These are phyloP conservation scores for Albugo laibachii DNA, from an alignment of 352 stramenopile species.

Conservation along the genomic window DNA sequence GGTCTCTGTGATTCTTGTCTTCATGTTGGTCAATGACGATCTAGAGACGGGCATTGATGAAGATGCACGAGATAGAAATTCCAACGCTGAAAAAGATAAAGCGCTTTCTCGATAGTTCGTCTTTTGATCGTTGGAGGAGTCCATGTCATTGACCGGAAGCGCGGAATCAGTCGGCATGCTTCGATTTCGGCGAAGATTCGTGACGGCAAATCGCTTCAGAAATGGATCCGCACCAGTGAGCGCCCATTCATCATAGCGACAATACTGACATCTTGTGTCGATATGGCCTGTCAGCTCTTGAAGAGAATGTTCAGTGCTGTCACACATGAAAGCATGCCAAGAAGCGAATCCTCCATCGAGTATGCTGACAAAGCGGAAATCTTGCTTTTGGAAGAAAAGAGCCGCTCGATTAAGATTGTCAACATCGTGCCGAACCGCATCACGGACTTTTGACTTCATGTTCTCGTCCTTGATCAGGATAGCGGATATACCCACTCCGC, in stretches of 20 bases:
- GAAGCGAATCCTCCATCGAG: slow-evolving; percentile 59
- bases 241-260: slow-evolving; percentile 51
- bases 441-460: slow-evolving; percentile 45
- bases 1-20: no score
- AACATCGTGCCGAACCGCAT: slow-evolving; percentile 42
- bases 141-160: no score
- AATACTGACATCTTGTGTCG: slow-evolving; percentile 48
- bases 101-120: no score
- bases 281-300: slow-evolving; percentile 55
- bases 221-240: slow-evolving; percentile 36
- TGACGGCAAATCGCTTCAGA: no score
- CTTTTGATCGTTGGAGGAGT: no score
- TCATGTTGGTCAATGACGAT: no score
- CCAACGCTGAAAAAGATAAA: no score
- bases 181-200: no score
- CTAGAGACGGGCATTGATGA: no score
- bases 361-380: slow-evolving; percentile 61
- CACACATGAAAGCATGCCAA: slow-evolving; percentile 71
- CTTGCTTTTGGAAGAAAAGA: slow-evolving; percentile 67
- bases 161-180: no score
- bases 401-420: slow-evolving; percentile 54
- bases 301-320: slow-evolving; percentile 26
- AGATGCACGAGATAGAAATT: no score
- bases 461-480: slow-evolving; percentile 40
- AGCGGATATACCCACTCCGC: slow-evolving; percentile 43